Evolutionary conservation across 495 filamentous ascomycete genomes (phyloP).

Genomic region (Penicillium flavigenum): DNA sequence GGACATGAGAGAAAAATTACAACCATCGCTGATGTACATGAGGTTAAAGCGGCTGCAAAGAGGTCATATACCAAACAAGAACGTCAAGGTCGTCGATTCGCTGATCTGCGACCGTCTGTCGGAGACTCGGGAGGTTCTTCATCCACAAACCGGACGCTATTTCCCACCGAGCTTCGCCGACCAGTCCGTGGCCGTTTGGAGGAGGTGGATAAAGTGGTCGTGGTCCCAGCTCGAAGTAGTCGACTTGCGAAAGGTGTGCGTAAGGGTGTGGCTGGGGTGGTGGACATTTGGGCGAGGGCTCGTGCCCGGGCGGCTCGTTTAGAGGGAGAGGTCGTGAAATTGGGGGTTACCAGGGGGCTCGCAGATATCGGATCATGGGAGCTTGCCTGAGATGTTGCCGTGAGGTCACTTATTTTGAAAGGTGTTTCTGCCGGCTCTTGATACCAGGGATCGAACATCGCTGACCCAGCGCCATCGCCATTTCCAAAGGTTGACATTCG

Average conservation of each 20-base stretch:
- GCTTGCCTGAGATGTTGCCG: conserved; percentile 21
- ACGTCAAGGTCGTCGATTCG: conserved; percentile 35
- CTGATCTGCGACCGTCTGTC: conserved; percentile 40
- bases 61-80: conserved; percentile 17
- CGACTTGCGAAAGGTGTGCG: conserved; percentile 50
- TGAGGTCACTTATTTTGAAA: conserved; percentile 48
- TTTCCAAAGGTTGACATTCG: conserved; percentile 30
- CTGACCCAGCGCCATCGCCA: conserved; percentile 32
- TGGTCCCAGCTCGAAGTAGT: conserved; percentile 38
- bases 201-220: conserved; percentile 28
- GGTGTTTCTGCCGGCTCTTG: conserved; percentile 44
- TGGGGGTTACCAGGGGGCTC: conserved; percentile 52
- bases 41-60: conserved; percentile 2
- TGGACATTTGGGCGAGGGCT: conserved; percentile 50
- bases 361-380: conserved; percentile 34
- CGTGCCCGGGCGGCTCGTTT: conserved; percentile 55
- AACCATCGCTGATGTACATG: conserved; percentile 21
- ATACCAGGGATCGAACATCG: conserved; percentile 44
- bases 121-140: conserved; percentile 47
- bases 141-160: conserved; percentile 47
- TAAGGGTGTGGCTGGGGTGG: conserved; percentile 50
- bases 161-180: conserved; percentile 38
- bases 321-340: conserved; percentile 56
- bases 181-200: conserved; percentile 32
- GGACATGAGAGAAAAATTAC: conserved; percentile 15